Base-by-base conservation (phyloP, 2,329 filamentous ascomycete species). In the Thelonectria discophora region DNA sequence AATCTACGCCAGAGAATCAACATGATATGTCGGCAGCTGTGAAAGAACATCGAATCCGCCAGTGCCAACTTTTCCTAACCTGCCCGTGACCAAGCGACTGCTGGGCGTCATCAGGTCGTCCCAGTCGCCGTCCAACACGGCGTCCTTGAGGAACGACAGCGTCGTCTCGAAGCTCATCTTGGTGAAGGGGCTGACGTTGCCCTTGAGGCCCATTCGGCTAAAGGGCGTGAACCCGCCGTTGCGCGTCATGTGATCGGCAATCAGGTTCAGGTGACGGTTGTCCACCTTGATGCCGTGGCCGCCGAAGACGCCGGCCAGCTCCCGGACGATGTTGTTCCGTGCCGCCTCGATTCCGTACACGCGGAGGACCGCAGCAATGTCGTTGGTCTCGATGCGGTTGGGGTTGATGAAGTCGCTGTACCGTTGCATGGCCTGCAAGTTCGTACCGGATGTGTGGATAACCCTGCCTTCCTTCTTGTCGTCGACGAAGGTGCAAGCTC, bases 81-180 rank as follows among this genome's bases (percentile, higher is more conserved):
- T 87, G 15, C 96, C 95, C 74, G 95, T 89, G 50, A 98, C 94
- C 72, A 99, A 91, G 61, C 94, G 86, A 65, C 92, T 90, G 76
- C 91, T 95, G 0, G 96, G 95, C 62, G 90, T 93, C 62, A 85
- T 88, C 63, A 99, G 81, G 72, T 95, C 91, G 77, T 99, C 95
- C 84, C 88, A 92, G 77, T 98, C 95, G 51, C 92, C 89, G 73
- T 97, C 93, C 60, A 96, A 81, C 24, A 97, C 90, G 1, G 95
- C 94, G 74, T 98, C 95, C 77, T 91, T 94, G 72, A 99, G 83
- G 82, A 97, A 97, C 1, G 91, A 90, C 40, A 98, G 86, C 2
- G 95, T 99, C 4, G 95, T 99, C 85, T 99, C 95, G 80, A 98
- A 99, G 77, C 92, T 97, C 94, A 98, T 98, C 85, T 98, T 98